Evolutionary conservation across 2,329 filamentous ascomycete species (phyloP).

Genomic region (Penicillium sp.): DNA sequence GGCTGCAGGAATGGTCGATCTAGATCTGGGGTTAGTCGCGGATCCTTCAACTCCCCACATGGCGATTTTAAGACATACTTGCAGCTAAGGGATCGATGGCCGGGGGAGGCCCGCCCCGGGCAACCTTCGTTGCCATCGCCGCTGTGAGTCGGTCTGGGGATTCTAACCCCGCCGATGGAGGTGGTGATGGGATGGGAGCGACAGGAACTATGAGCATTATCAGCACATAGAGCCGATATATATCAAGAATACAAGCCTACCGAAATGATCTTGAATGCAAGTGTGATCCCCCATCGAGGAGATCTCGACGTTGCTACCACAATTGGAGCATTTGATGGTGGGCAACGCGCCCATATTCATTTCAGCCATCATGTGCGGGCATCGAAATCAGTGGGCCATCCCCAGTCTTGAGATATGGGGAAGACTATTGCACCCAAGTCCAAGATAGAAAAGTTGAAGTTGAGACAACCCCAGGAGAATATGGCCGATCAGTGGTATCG

Average conservation of each 20-base stretch:
- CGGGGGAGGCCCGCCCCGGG: constrained; percentile 51
- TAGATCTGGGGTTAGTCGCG: constrained; percentile 21
- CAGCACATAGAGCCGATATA: neutral
- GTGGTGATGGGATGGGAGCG: constrained; percentile 27
- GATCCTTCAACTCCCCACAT: neutral
- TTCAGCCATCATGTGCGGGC: constrained; percentile 30
- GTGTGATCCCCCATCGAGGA: constrained; percentile 82
- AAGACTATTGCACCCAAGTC: constrained; percentile 4
- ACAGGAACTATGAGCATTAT: constrained; percentile 10
- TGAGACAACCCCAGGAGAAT: constrained; percentile 5
- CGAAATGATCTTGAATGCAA: constrained; percentile 53
- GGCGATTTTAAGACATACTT: constrained; percentile 48
- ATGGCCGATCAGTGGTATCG: constrained; percentile 5
- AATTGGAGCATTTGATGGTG: constrained; percentile 84
- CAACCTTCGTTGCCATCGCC: constrained; percentile 37
- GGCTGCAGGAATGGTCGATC: constrained; percentile 48
- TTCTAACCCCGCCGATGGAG: constrained; percentile 29
- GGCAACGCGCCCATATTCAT: constrained; percentile 70
- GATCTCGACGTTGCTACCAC: constrained; percentile 75
- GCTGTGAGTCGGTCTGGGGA: constrained; percentile 24
- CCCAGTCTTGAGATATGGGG: constrained; percentile 6
- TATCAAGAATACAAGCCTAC: constrained; percentile 29
- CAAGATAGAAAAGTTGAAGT: constrained; percentile 3
- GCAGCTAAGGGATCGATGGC: constrained; percentile 58
- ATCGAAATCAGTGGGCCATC: constrained; percentile 16